A percentile compares a stretch with the other conserved stretches of the same genome.
Conservation (phyloP, 1,284 basidiomycete genomes). For the Rhizoctonia solani region DNA sequence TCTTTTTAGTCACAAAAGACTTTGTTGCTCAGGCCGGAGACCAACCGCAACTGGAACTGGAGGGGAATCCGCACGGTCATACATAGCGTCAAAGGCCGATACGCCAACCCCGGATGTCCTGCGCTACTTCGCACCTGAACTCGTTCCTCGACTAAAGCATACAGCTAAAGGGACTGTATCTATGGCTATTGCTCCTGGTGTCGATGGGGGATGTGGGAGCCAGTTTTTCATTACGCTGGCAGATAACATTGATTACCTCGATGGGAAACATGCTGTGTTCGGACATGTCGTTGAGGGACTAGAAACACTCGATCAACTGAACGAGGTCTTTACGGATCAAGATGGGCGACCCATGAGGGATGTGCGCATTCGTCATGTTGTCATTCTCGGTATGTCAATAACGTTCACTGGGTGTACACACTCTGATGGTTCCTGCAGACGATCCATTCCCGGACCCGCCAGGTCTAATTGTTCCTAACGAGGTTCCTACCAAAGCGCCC, state of each 20-base stretch:
- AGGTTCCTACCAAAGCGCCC: slow-evolving; percentile 76
- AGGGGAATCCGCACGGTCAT: slow-evolving; percentile 83
- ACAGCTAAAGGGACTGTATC: slow-evolving; percentile 86
- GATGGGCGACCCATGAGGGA: slow-evolving; percentile 91
- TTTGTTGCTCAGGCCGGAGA: slow-evolving; percentile 96
- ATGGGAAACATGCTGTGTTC: slow-evolving; percentile 95
- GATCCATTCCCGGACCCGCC: slow-evolving; percentile 92
- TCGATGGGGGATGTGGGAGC: slow-evolving; percentile 82
- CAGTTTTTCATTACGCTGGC: slow-evolving; percentile 96
- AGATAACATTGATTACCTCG: slow-evolving; percentile 91
- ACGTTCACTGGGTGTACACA: background rate
- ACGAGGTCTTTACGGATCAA: slow-evolving; percentile 87
- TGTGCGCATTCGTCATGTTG: slow-evolving; percentile 88
- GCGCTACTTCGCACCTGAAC: slow-evolving; percentile 85
- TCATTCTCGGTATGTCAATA: slow-evolving; percentile 75
- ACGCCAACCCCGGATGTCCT: slow-evolving; percentile 42
- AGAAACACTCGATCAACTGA: slow-evolving; percentile 91
- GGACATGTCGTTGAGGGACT: slow-evolving; percentile 94
- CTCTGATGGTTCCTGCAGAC: slow-evolving; percentile 55
- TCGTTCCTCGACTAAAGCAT: slow-evolving; percentile 83
- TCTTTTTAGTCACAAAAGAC: slow-evolving; percentile 81
- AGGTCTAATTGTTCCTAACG: slow-evolving; percentile 70
- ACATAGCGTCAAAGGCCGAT: slow-evolving; percentile 57
- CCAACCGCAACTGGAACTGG: slow-evolving; percentile 91
- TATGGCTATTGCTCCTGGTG: slow-evolving; percentile 86